These are phyloP conservation scores for Collybia sordida DNA, from an alignment of 768 basidiomycete genomes.

Conservation along the genomic window DNA sequence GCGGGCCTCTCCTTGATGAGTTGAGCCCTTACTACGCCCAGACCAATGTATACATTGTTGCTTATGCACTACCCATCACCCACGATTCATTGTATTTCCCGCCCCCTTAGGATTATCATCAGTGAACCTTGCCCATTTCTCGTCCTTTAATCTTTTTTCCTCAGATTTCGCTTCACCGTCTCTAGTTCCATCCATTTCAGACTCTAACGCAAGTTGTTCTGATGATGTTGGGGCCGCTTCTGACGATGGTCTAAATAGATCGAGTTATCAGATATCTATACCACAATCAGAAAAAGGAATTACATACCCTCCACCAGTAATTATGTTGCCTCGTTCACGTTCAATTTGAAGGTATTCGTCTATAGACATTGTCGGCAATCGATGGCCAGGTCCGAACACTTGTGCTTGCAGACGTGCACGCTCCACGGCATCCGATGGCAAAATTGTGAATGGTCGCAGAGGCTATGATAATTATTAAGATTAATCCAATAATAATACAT, in stretches of 20 bases:
- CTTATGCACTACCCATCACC: slow-evolving; percentile 39
- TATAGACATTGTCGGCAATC: slow-evolving; percentile 92
- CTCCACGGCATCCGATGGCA: slow-evolving; percentile 69
- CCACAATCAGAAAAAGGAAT: neutral
- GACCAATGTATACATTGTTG: neutral
- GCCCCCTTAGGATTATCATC: slow-evolving; percentile 86
- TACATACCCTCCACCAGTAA: slow-evolving; percentile 83
- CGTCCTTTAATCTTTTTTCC: slow-evolving; percentile 79
- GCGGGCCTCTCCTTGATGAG: too few species aligned
- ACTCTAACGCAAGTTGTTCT: slow-evolving; percentile 74
- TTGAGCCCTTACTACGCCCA: too few species aligned
- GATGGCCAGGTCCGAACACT: slow-evolving; percentile 83
- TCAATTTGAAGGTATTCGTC: slow-evolving; percentile 95
- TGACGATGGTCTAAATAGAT: slow-evolving; percentile 56
- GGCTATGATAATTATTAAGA: slow-evolving; percentile 46
- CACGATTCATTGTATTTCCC: slow-evolving; percentile 97
- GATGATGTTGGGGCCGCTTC: slow-evolving; percentile 67
- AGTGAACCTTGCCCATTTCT: slow-evolving; percentile 88
- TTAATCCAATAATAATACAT: neutral
- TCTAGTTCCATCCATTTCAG: slow-evolving; percentile 81
- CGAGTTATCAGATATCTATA: slow-evolving; percentile 6
- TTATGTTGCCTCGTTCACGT: slow-evolving; percentile 77
- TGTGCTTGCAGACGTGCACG: slow-evolving; percentile 72
- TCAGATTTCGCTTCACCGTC: slow-evolving; percentile 70
- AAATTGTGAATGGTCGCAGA: slow-evolving; percentile 88